phyloP scores from a whole-genome alignment of 768 basidiomycete genomes.

The Chalciporus pseudorubinellus region DNA sequence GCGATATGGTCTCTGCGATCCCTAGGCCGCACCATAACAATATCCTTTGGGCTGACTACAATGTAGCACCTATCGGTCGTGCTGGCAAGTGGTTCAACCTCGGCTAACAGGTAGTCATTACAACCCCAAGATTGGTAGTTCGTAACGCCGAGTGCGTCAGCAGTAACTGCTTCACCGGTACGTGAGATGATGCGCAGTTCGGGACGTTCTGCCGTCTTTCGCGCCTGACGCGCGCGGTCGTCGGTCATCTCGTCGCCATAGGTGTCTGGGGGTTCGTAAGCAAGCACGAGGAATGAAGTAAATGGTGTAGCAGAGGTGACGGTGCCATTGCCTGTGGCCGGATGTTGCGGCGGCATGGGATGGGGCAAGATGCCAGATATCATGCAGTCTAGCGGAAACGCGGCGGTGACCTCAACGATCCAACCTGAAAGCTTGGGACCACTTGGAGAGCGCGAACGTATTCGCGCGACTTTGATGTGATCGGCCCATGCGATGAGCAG shows the following conservation, averaged over 20 bases:
- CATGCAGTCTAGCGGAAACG: slow-evolving; percentile 95
- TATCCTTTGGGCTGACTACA: slow-evolving; percentile 81
- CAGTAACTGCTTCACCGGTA: slow-evolving; percentile 81
- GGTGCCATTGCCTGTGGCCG: slow-evolving; percentile 14
- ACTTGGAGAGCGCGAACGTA: slow-evolving; percentile 58
- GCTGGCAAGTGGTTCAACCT: slow-evolving; percentile 33
- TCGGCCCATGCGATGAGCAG: slow-evolving; percentile 94
- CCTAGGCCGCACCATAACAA: slow-evolving; percentile 83
- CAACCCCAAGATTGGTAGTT: slow-evolving; percentile 85
- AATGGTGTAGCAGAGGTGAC: slow-evolving; percentile 35
- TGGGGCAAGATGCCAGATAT: slow-evolving; percentile 87
- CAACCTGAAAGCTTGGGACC: slow-evolving; percentile 54
- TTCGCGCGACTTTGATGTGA: slow-evolving; percentile 83
- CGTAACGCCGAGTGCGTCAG: slow-evolving; percentile 77
- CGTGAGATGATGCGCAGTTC: slow-evolving; percentile 91
- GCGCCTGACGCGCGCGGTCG: slow-evolving; percentile 70
- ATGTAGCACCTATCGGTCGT: slow-evolving; percentile 58
- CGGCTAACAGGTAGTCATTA: slow-evolving; percentile 83
- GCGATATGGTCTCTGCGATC: slow-evolving; percentile 87
- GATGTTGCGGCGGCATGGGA: slow-evolving; percentile 38
- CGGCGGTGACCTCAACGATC: slow-evolving; percentile 84
- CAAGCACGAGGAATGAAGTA: slow-evolving; percentile 82
- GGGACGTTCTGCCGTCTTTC: slow-evolving; percentile 86
- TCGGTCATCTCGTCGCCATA: slow-evolving; percentile 64
- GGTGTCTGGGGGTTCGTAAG: slow-evolving; percentile 79